These are phyloP conservation scores for Penicillium polonicum DNA, from an alignment of 2,329 filamentous ascomycete genomes.

Conservation along the genomic window DNA sequence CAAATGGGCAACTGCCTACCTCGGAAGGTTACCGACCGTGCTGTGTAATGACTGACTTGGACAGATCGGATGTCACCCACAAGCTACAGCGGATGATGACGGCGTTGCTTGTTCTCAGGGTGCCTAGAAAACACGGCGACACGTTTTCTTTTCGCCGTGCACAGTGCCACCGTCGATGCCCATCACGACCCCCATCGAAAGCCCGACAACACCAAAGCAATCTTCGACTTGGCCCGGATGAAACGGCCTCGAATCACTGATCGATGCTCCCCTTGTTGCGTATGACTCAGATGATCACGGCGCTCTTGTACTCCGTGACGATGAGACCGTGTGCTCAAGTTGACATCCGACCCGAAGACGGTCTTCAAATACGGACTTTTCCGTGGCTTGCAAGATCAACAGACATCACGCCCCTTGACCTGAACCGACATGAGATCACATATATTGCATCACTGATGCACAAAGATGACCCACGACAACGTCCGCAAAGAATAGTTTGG, in stretches of 20 bases:
- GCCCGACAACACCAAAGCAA: neutral
- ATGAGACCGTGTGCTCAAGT: neutral
- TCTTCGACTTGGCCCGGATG: neutral
- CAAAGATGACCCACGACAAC: neutral
- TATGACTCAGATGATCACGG: neutral
- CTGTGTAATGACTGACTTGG: neutral
- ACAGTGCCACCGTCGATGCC: neutral
- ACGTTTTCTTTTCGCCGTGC: neutral
- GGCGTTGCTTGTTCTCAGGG: neutral
- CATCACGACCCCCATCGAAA: neutral
- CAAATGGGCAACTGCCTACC: neutral
- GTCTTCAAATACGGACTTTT: neutral
- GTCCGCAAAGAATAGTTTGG: neutral
- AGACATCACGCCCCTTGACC: neutral
- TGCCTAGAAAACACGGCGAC: neutral
- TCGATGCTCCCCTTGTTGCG: neutral
- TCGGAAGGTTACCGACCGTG: neutral
- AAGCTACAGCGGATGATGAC: neutral
- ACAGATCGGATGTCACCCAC: neutral
- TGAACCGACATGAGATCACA: neutral
- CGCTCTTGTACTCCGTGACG: neutral
- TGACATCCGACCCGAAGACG: neutral
- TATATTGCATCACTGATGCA: neutral
- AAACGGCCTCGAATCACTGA: neutral
- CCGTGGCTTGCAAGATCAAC: neutral